Conservation (phyloP, 2,329 filamentous ascomycete genomes). For the Dryadomyces quercivorus region DNA sequence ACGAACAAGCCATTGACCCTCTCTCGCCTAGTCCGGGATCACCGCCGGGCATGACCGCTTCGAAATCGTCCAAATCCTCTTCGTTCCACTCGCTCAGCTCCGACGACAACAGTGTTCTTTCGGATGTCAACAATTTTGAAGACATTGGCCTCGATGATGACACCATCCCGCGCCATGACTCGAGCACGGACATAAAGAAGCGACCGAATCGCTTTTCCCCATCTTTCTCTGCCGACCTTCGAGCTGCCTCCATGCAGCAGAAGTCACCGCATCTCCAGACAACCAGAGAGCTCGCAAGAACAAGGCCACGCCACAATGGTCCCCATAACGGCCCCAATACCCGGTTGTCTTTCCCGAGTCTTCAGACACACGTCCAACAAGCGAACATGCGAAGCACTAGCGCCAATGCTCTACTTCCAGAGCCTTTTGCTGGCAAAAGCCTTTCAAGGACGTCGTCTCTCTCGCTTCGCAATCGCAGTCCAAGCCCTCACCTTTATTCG, state of each 20-base stretch:
- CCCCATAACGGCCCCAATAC: conserved; percentile 13
- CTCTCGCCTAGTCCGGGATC: conserved; percentile 43
- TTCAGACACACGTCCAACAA: conserved; percentile 32
- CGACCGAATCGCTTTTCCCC: conserved; percentile 36
- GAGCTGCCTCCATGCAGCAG: conserved; percentile 18
- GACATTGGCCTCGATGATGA: conserved; percentile 77
- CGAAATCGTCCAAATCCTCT: conserved; percentile 84
- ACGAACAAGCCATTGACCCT: conserved; percentile 25
- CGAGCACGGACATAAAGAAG: conserved; percentile 24
- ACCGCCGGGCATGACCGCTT: conserved; percentile 65
- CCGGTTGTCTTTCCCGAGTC: conserved; percentile 31
- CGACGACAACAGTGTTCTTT: conserved; percentile 57
- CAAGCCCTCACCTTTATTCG: conserved; percentile 30
- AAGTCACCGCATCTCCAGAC: conserved; percentile 14
- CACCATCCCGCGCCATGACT: conserved; percentile 19
- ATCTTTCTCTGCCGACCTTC: conserved; percentile 30
- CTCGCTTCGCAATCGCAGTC: conserved; percentile 33
- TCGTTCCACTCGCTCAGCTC: conserved; percentile 72
- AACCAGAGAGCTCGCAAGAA: conserved; percentile 18
- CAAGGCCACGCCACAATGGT: conserved; percentile 17
- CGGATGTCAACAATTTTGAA: conserved; percentile 76
- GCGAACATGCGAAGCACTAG: conserved; percentile 40
- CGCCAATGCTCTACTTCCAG: conserved; percentile 21
- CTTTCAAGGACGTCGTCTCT: conserved; percentile 28
- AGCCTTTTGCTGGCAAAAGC: conserved; percentile 15